Conservation (phyloP, 805 yeast genomes). For the Saturnispora zaruensis region DNA sequence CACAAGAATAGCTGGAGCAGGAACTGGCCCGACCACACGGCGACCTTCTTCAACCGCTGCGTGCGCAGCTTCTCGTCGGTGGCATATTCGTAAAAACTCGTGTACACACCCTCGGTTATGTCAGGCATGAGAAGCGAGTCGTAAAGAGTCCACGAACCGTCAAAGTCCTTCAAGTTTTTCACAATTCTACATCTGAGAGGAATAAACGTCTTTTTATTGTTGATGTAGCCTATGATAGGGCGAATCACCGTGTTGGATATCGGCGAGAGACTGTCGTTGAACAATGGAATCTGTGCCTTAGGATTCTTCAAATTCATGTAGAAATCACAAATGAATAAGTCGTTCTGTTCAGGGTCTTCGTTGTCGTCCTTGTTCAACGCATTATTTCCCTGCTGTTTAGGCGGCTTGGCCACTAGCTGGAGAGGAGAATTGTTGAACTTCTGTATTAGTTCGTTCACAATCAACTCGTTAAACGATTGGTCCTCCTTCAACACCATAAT, state of each 20-base stretch:
- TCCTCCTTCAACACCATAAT: slow-evolving; percentile 60
- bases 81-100: slow-evolving; percentile 81
- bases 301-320: slow-evolving; percentile 76
- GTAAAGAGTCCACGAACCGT: slow-evolving; percentile 94
- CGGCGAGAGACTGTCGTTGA: slow-evolving; percentile 81
- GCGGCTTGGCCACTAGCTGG: background rate
- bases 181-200: slow-evolving; percentile 79
- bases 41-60: slow-evolving; percentile 69
- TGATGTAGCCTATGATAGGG: slow-evolving; percentile 93
- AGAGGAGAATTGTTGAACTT: slow-evolving; percentile 4
- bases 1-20: slow-evolving; percentile 73
- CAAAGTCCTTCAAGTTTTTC: slow-evolving; percentile 73
- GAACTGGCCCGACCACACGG: slow-evolving; percentile 87
- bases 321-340: slow-evolving; percentile 61
- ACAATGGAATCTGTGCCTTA: slow-evolving; percentile 81
- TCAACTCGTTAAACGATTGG: slow-evolving; percentile 33
- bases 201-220: slow-evolving; percentile 79
- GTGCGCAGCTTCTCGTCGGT: slow-evolving; percentile 76
- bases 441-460: slow-evolving; percentile 25
- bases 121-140: slow-evolving; percentile 90
- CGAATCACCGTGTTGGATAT: slow-evolving; percentile 85
- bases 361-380: slow-evolving; percentile 1
- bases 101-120: slow-evolving; percentile 79
- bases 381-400: background rate
- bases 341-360: slow-evolving; percentile 8